phyloP scores from a whole-genome alignment of 2,329 filamentous ascomycete genomes.

The Tolypocladium ovalisporum region DNA sequence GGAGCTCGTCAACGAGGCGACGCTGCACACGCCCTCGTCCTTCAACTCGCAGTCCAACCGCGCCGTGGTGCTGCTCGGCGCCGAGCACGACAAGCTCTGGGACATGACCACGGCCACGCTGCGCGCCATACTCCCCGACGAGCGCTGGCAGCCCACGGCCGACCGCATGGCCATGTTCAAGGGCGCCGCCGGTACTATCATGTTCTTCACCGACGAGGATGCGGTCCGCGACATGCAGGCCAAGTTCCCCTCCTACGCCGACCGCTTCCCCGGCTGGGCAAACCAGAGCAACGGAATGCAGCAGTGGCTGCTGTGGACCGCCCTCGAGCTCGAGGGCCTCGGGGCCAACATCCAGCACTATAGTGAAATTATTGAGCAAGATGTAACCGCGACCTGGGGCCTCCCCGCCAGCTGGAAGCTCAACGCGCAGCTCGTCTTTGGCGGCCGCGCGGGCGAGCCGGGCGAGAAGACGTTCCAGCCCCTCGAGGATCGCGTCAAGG shows the following conservation, averaged over 20 bases:
- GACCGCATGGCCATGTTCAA: conserved; percentile 45
- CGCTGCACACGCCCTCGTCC: conserved; percentile 62
- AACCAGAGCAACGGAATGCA: conserved; percentile 68
- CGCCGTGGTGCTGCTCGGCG: conserved; percentile 65
- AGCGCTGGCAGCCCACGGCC: conserved; percentile 44
- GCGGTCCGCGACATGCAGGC: conserved; percentile 55
- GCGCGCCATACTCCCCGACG: conserved; percentile 49
- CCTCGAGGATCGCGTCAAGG: conserved; percentile 56
- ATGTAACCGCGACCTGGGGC: conserved; percentile 58
- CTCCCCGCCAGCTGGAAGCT: conserved; percentile 65
- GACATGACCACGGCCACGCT: conserved; percentile 49
- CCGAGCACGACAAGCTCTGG: conserved; percentile 84
- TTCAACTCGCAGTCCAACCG: conserved; percentile 88
- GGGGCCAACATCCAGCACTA: conserved; percentile 91
- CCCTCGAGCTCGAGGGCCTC: conserved; percentile 71
- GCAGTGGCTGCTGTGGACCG: conserved; percentile 72
- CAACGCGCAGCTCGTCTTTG: conserved; percentile 78
- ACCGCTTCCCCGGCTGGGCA: conserved; percentile 70
- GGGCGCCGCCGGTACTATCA: conserved; percentile 65
- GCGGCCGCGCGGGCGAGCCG: conserved; percentile 45
- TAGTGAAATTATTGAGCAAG: conserved; percentile 72
- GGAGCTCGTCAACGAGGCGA: conserved; percentile 52
- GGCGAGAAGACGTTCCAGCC: conserved; percentile 55
- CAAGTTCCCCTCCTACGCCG: conserved; percentile 62
- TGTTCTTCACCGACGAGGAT: conserved; percentile 77